phyloP scores from a whole-genome alignment of 2,329 filamentous ascomycete species.

The Ophiostoma australiae region DNA sequence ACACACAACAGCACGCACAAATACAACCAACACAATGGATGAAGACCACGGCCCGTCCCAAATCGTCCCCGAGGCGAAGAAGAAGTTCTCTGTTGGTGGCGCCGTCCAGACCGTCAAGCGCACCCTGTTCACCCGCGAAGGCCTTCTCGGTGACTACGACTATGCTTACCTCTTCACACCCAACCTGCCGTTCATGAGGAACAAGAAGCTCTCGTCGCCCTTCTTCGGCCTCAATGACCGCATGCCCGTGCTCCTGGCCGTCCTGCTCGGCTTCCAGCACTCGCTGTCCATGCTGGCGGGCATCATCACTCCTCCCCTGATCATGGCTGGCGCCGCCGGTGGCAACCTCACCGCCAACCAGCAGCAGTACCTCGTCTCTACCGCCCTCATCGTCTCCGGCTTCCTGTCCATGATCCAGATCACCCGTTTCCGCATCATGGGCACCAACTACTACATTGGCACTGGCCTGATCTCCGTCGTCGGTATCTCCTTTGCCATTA shows the following conservation, averaged over 20 bases:
- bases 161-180: constrained; percentile 82
- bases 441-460: constrained; percentile 67
- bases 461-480: constrained; percentile 73
- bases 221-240: constrained; percentile 80
- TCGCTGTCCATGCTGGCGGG: constrained; percentile 70
- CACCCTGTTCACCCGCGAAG: constrained; percentile 57
- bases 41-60: constrained; percentile 51
- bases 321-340: constrained; percentile 57
- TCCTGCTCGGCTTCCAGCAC: constrained; percentile 75
- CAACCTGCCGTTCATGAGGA: constrained; percentile 76
- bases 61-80: constrained; percentile 40
- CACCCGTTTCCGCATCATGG: constrained; percentile 66
- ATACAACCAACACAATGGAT: constrained; percentile 42
- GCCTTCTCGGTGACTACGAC: constrained; percentile 80
- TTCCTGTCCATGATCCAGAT: constrained; percentile 72
- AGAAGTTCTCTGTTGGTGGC: constrained; percentile 32
- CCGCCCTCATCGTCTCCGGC: constrained; percentile 72
- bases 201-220: constrained; percentile 54
- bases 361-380: constrained; percentile 74
- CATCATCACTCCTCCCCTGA: constrained; percentile 73
- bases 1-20: background rate
- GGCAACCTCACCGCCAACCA: constrained; percentile 58
- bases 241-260: constrained; percentile 68
- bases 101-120: constrained; percentile 27
- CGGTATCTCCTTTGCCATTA: constrained; percentile 71